These are phyloP conservation scores for Clitopilus passeckerianus DNA, from an alignment of 768 basidiomycete species.

Conservation along the genomic window DNA sequence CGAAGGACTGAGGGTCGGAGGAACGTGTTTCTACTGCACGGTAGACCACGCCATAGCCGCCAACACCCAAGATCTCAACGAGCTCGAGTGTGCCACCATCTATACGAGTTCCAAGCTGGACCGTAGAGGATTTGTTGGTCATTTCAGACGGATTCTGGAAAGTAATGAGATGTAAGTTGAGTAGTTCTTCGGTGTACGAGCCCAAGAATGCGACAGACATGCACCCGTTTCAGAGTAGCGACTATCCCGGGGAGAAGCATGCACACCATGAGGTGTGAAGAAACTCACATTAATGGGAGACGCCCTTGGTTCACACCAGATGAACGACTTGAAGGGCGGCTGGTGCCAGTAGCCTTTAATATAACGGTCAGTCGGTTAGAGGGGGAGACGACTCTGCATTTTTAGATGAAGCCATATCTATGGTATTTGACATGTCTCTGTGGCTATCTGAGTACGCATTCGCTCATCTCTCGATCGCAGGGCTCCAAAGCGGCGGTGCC, in stretches of 20 bases:
- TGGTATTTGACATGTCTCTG: neutral
- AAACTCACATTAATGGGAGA: conserved; percentile 1
- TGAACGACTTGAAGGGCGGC: neutral
- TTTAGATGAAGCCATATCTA: neutral
- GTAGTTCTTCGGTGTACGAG: neutral
- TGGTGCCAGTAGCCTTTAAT: conserved; percentile 4
- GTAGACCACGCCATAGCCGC: conserved; percentile 95
- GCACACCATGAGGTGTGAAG: conserved; percentile 3
- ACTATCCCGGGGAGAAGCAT: neutral
- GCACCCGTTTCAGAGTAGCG: neutral
- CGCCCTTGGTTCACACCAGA: neutral
- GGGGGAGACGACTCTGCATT: neutral
- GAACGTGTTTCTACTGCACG: conserved; percentile 66
- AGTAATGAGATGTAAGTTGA: neutral
- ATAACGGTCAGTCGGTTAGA: neutral
- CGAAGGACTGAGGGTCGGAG: conserved; percentile 55
- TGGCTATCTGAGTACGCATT: neutral
- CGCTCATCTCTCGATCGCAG: neutral
- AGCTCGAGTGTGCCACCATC: conserved; percentile 81
- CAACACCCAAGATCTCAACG: conserved; percentile 82
- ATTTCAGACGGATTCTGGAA: conserved; percentile 5
- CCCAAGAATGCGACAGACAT: neutral
- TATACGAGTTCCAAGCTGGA: conserved; percentile 73
- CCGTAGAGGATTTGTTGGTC: conserved; percentile 12
- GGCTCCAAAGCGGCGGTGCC: neutral